phyloP scores from a whole-genome alignment of 495 filamentous ascomycete genomes.

The Pyrenula aspistea region DNA sequence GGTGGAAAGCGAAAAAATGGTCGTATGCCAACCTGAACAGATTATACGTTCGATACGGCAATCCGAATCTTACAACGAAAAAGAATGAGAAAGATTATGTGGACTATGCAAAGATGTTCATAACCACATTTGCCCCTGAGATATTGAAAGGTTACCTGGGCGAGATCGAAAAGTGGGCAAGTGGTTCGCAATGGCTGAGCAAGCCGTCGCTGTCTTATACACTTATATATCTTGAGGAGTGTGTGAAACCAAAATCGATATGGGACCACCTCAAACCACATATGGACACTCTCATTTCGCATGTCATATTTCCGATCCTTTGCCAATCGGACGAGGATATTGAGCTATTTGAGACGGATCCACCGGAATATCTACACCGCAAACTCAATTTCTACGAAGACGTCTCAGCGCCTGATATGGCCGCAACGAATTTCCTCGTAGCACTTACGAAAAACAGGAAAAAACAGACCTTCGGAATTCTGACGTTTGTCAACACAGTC shows the following conservation, averaged over 20 bases:
- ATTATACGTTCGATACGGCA: slow-evolving; percentile 93
- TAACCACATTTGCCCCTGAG: slow-evolving; percentile 82
- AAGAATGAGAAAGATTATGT: slow-evolving; percentile 57
- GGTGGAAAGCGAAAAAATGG: slow-evolving; percentile 99
- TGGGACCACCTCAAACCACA: slow-evolving; percentile 91
- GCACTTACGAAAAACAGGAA: slow-evolving; percentile 87
- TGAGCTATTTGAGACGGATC: slow-evolving; percentile 86
- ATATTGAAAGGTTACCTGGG: slow-evolving; percentile 86
- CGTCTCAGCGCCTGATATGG: slow-evolving; percentile 88
- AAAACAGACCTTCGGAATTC: slow-evolving; percentile 88
- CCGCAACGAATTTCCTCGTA: slow-evolving; percentile 91
- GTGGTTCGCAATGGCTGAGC: slow-evolving; percentile 89
- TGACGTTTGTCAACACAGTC: slow-evolving; percentile 85
- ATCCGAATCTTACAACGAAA: slow-evolving; percentile 56
- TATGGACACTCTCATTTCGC: slow-evolving; percentile 78
- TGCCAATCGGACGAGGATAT: slow-evolving; percentile 90
- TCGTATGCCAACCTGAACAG: slow-evolving; percentile 94
- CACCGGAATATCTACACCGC: slow-evolving; percentile 89
- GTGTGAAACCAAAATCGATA: slow-evolving; percentile 92
- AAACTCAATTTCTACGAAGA: slow-evolving; percentile 98
- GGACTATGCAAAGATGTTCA: slow-evolving; percentile 79
- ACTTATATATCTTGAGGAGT: slow-evolving; percentile 88
- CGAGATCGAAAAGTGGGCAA: slow-evolving; percentile 94
- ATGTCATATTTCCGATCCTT: slow-evolving; percentile 88
- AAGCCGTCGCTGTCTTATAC: slow-evolving; percentile 86